phyloP scores from a whole-genome alignment of 164 flowering plant genomes.

The Liquidambar formosana region DNA sequence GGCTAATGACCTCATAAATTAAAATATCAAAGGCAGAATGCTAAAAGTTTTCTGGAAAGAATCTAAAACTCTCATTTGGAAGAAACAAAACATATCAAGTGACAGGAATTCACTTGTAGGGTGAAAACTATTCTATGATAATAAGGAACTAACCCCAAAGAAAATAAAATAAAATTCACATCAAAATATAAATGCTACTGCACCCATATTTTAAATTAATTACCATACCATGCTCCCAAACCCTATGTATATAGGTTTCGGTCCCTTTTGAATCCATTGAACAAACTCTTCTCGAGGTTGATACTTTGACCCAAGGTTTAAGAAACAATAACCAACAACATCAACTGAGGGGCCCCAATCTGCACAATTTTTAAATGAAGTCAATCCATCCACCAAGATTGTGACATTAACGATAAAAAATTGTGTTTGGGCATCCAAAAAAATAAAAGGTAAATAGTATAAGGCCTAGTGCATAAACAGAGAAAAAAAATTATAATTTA shows the following conservation, averaged over 20 bases:
- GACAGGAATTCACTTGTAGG: too few relatives aligned
- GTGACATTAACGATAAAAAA: background rate
- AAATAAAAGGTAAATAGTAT: background rate
- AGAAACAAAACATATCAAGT: too few relatives aligned
- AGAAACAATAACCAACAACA: slow-evolving; percentile 95
- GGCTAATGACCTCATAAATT: too few relatives aligned
- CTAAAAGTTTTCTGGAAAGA: too few relatives aligned
- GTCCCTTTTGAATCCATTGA: slow-evolving; percentile 67
- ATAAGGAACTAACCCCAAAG: background rate
- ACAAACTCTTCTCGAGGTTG: slow-evolving; percentile 60
- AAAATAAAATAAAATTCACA: background rate
- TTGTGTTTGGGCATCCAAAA: background rate
- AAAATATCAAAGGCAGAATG: too few relatives aligned
- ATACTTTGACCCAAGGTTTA: slow-evolving; percentile 74
- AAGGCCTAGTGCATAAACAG: background rate
- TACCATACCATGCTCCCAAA: slow-evolving; percentile 95
- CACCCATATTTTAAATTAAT: too few relatives aligned
- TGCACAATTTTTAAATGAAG: slow-evolving; percentile 35
- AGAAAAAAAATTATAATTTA: background rate
- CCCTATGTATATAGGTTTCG: slow-evolving; percentile 84
- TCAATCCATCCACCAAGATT: background rate
- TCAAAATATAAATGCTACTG: too few relatives aligned
- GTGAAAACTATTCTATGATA: background rate
- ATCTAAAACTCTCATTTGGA: too few relatives aligned
- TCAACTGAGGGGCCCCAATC: slow-evolving; percentile 92